A percentile compares a stretch with the other conserved stretches of the same genome.
These are phyloP conservation scores for Stenogyne calaminthoides DNA, from an alignment of 305 asterid genomes.

Conservation along the genomic window DNA sequence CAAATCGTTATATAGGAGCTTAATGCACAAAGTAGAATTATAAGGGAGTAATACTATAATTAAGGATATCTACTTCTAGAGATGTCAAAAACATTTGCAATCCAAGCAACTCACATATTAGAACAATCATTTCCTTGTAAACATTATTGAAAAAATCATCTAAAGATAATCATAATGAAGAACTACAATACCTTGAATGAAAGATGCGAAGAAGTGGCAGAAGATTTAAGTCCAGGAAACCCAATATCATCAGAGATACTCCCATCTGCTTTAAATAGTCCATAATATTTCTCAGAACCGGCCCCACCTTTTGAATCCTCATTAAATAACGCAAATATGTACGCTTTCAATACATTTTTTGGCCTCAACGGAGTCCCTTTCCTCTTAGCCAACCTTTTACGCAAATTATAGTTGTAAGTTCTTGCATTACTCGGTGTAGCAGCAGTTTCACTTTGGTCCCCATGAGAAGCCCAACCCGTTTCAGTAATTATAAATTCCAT, in stretches of 20 bases:
- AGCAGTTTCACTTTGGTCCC: conserved; percentile 82
- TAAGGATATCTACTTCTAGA: conserved; percentile 13
- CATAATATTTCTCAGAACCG: conserved; percentile 76
- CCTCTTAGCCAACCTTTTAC: conserved; percentile 83
- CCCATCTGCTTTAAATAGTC: conserved; percentile 90
- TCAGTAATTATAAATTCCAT: conserved; percentile 95
- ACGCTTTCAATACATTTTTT: conserved; percentile 67
- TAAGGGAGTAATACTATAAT: not conserved
- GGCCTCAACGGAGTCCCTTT: conserved; percentile 97
- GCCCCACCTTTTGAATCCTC: conserved; percentile 77
- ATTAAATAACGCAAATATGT: conserved; percentile 85
- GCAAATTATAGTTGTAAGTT: conserved; percentile 76
- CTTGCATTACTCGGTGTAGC: conserved; percentile 77
- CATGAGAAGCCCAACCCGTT: conserved; percentile 98
- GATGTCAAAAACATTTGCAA: not conserved
- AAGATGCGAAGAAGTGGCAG: conserved; percentile 55
- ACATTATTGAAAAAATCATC: conserved; percentile 3
- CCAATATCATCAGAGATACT: conserved; percentile 80
- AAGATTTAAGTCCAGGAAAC: conserved; percentile 66
- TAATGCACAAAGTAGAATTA: conserved; percentile 2
- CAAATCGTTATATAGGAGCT: not conserved
- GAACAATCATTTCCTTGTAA: conserved; percentile 1
- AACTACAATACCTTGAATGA: conserved; percentile 55
- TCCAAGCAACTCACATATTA: not conserved
- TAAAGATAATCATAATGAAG: conserved; percentile 19